phyloP scores from a whole-genome alignment of 768 basidiomycete genomes.

The Rhizopogon salebrosus region DNA sequence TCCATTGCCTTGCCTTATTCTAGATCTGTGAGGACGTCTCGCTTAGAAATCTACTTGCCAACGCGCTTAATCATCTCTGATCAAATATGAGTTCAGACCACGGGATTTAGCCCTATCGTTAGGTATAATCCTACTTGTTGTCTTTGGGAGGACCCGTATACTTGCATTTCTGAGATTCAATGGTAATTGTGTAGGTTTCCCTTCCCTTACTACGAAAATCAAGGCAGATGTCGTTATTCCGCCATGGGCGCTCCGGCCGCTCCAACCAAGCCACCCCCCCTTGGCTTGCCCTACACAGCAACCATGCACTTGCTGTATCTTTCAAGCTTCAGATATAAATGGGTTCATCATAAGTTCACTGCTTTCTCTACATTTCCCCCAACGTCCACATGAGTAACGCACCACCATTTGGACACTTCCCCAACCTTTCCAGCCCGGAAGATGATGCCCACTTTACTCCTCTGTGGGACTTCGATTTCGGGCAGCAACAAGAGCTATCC shows the following conservation, averaged over 20 bases:
- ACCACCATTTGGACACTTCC: not conserved
- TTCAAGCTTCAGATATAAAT: not conserved
- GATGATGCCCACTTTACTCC: not conserved
- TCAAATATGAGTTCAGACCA: not conserved
- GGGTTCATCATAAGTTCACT: not conserved
- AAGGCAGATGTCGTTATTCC: not conserved
- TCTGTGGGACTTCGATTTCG: not conserved
- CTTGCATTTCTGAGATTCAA: not conserved
- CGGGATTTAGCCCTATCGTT: not conserved
- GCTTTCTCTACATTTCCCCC: not conserved
- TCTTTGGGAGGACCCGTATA: not conserved
- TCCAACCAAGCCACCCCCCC: not conserved
- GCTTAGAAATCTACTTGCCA: not conserved
- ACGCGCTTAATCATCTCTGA: not conserved
- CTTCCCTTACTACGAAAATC: not conserved
- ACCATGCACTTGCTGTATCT: not conserved
- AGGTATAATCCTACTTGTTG: not conserved
- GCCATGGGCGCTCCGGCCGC: not conserved
- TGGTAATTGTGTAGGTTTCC: not conserved
- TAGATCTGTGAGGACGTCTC: not conserved
- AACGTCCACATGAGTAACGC: not conserved
- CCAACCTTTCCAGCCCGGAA: rapidly evolving
- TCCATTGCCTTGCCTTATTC: not conserved
- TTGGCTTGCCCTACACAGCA: constrained; percentile 1
- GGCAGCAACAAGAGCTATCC: not conserved